phyloP scores from a whole-genome alignment of 805 yeast genomes.

The Candida pseudofarinosa region DNA sequence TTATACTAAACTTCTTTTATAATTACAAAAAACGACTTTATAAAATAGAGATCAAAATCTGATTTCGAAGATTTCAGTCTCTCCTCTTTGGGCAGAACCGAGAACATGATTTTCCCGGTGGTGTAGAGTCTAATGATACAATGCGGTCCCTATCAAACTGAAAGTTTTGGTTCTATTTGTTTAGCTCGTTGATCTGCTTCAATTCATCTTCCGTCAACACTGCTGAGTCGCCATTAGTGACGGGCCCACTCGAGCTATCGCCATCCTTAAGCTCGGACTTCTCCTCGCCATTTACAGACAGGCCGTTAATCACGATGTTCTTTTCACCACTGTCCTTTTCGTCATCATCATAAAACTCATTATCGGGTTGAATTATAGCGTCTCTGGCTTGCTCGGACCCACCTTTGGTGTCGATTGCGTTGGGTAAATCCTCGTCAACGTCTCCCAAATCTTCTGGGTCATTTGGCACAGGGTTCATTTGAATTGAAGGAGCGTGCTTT shows the following conservation, averaged over 20 bases:
- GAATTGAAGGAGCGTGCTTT: conserved; percentile 97
- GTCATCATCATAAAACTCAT: conserved; percentile 73
- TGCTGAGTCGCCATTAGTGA: conserved; percentile 5
- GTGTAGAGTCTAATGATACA: not conserved
- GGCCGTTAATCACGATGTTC: conserved; percentile 15
- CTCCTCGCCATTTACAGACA: conserved; percentile 1
- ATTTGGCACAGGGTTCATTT: conserved; percentile 81
- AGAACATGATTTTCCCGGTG: too few relatives aligned
- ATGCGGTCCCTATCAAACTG: not conserved
- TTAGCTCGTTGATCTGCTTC: conserved; percentile 35
- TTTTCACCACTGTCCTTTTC: conserved; percentile 41
- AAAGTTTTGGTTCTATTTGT: conserved; percentile 6
- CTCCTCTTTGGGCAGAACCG: too few relatives aligned
- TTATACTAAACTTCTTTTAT: not conserved
- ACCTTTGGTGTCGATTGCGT: conserved; percentile 83
- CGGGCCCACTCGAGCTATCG: conserved; percentile 1
- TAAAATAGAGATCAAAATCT: too few relatives aligned
- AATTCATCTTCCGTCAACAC: conserved; percentile 34
- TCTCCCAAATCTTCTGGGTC: conserved; percentile 87
- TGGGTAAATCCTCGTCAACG: conserved; percentile 76
- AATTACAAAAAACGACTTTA: not conserved
- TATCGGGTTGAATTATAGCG: conserved; percentile 60
- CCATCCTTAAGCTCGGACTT: not conserved
- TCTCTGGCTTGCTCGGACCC: conserved; percentile 87
- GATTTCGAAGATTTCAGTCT: too few relatives aligned